phyloP scores from a whole-genome alignment of 352 stramenopile genomes.

The Globisporangium perplexum region DNA sequence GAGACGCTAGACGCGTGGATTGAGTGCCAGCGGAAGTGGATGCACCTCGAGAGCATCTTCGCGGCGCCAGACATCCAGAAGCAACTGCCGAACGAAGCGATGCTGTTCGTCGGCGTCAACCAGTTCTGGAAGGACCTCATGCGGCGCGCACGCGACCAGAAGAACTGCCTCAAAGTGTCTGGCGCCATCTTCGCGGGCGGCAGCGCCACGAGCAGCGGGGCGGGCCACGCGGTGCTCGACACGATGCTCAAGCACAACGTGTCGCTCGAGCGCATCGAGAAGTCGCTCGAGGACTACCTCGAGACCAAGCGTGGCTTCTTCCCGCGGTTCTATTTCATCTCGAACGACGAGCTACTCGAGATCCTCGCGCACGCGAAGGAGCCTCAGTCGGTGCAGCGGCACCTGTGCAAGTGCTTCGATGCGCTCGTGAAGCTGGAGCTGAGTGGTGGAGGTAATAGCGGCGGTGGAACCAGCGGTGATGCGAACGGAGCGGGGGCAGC shows the following conservation, averaged over 20 bases:
- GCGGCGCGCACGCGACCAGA: conserved; percentile 51
- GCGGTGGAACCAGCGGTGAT: neutral
- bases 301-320: conserved; percentile 83
- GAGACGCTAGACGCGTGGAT: conserved; percentile 79
- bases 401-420: conserved; percentile 85
- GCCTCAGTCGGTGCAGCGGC: conserved; percentile 66
- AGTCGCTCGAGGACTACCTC: conserved; percentile 78
- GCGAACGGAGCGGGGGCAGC: neutral
- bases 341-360: conserved; percentile 83
- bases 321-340: conserved; percentile 87
- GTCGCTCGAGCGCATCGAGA: conserved; percentile 69
- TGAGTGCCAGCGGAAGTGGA: conserved; percentile 76
- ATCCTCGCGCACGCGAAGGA: conserved; percentile 81
- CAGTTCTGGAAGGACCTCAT: conserved; percentile 83
- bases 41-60: conserved; percentile 83
- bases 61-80: conserved; percentile 77
- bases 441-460: conserved; percentile 50
- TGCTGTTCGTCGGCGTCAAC: conserved; percentile 53
- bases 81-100: conserved; percentile 63
- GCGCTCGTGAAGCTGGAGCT: conserved; percentile 75
- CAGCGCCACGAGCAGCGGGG: conserved; percentile 3
- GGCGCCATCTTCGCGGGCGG: conserved; percentile 31
- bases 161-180: conserved; percentile 60
- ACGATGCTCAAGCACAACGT: conserved; percentile 62
- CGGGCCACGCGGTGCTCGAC: conserved; percentile 47